Conservation (phyloP, 176 grass and related monocot genomes). For the Phoenix dactylifera region DNA sequence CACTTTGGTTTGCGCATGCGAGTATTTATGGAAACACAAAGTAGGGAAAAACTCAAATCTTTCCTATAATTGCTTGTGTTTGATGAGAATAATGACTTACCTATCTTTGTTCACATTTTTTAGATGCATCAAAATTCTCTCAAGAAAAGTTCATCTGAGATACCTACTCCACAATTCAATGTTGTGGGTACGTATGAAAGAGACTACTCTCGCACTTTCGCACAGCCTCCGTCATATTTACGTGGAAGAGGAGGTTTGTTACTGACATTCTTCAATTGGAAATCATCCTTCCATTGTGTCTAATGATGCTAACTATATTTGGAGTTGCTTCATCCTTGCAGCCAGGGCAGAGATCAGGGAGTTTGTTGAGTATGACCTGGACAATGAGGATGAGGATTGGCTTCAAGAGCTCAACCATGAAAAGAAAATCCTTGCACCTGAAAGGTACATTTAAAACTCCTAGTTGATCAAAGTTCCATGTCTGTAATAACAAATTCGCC, state of each 20-base stretch:
- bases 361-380: slow-evolving; percentile 94
- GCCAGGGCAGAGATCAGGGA: slow-evolving; percentile 84
- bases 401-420: slow-evolving; percentile 82
- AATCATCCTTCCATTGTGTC: too few species aligned
- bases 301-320: not conserved
- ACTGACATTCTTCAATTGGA: slow-evolving; percentile 1
- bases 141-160: slow-evolving; percentile 81
- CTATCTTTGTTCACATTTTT: not conserved
- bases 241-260: slow-evolving; percentile 96
- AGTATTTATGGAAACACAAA: too few species aligned
- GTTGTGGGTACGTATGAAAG: slow-evolving; percentile 80
- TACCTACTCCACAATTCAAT: slow-evolving; percentile 88
- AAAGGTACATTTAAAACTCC: slow-evolving; percentile 45
- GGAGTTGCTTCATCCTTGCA: slow-evolving; percentile 32
- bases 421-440: slow-evolving; percentile 61
- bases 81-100: not conserved
- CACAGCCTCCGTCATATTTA: slow-evolving; percentile 73
- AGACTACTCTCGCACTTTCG: slow-evolving; percentile 89
- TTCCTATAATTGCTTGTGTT: too few species aligned
- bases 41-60: too few species aligned
- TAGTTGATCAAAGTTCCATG: not conserved
- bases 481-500: too few species aligned
- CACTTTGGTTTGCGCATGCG: too few species aligned
- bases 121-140: slow-evolving; percentile 46
- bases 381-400: slow-evolving; percentile 96